Evolutionary conservation across 164 flowering plant species (phyloP).

Genomic region (Houttuynia cordata): DNA sequence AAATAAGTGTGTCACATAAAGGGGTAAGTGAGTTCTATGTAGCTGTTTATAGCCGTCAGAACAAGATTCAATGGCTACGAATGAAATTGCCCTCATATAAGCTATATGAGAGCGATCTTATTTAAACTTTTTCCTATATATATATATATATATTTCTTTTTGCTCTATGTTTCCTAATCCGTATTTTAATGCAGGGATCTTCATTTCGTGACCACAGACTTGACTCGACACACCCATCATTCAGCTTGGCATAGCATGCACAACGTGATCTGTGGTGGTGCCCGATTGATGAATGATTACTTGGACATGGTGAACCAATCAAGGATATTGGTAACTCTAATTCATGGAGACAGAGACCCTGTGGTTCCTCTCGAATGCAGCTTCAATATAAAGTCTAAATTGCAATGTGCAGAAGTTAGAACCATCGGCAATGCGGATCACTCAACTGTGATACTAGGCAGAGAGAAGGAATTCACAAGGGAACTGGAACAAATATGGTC

Average conservation of each 20-base stretch:
- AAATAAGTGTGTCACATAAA: too few species aligned
- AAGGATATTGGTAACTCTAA: slow-evolving; percentile 20
- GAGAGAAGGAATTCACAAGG: slow-evolving; percentile 31
- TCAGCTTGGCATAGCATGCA: slow-evolving; percentile 94
- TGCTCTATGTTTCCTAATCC: neutral
- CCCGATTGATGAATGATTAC: slow-evolving; percentile 38
- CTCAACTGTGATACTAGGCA: slow-evolving; percentile 28
- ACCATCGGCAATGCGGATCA: slow-evolving; percentile 38
- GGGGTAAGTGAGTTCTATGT: too few species aligned
- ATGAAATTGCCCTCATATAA: too few species aligned
- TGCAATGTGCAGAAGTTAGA: slow-evolving; percentile 29
- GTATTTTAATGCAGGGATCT: slow-evolving; percentile 32
- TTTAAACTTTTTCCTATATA: too few species aligned
- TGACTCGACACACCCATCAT: slow-evolving; percentile 72
- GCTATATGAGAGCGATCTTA: too few species aligned
- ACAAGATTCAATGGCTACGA: too few species aligned
- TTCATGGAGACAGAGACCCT: slow-evolving; percentile 57
- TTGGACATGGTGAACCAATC: slow-evolving; percentile 25
- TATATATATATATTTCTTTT: too few species aligned
- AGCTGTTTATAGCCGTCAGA: too few species aligned
- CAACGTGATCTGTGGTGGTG: slow-evolving; percentile 77
- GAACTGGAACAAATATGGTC: slow-evolving; percentile 42
- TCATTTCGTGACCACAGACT: slow-evolving; percentile 25
- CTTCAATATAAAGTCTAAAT: slow-evolving; percentile 32
- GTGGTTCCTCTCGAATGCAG: slow-evolving; percentile 61